phyloP scores from a whole-genome alignment of 2,329 filamentous ascomycete genomes.

The Trichoderma lentiforme region DNA sequence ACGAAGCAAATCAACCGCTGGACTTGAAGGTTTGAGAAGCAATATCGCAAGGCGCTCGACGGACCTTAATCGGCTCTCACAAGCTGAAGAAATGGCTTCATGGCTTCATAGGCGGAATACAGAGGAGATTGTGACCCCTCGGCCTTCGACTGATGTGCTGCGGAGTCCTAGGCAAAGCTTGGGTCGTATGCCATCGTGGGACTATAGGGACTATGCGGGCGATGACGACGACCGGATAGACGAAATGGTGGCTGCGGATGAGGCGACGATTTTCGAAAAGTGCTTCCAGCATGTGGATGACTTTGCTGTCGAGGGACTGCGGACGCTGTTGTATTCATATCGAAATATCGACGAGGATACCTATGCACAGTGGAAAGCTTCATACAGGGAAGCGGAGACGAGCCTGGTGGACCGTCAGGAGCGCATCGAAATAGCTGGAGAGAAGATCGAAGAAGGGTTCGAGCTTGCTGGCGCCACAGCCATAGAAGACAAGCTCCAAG shows the following conservation, averaged over 20 bases:
- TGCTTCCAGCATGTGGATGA: slow-evolving; percentile 88
- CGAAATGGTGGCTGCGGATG: slow-evolving; percentile 57
- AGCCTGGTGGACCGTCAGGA: slow-evolving; percentile 77
- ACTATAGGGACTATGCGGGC: slow-evolving; percentile 44
- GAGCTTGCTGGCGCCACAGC: slow-evolving; percentile 85
- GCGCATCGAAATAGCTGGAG: slow-evolving; percentile 74
- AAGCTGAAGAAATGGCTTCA: slow-evolving; percentile 29
- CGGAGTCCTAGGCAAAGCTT: slow-evolving; percentile 27
- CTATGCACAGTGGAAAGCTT: slow-evolving; percentile 72
- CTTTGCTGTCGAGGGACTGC: slow-evolving; percentile 82
- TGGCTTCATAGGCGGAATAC: slow-evolving; percentile 22
- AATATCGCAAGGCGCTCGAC: slow-evolving; percentile 32
- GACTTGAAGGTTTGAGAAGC: slow-evolving; percentile 26
- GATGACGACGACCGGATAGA: slow-evolving; percentile 55
- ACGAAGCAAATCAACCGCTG: slow-evolving; percentile 28
- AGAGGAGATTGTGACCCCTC: slow-evolving; percentile 25
- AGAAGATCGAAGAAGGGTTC: slow-evolving; percentile 76
- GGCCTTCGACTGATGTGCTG: slow-evolving; percentile 28
- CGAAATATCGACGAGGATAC: slow-evolving; percentile 72
- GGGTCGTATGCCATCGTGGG: slow-evolving; percentile 25
- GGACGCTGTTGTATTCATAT: slow-evolving; percentile 81
- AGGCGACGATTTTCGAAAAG: slow-evolving; percentile 69
- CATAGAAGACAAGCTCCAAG: slow-evolving; percentile 90
- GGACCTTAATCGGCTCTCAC: slow-evolving; percentile 28
- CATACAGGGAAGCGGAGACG: slow-evolving; percentile 77